Conservation (phyloP, 2,329 filamentous ascomycete genomes). For the Zopfia rhizophila region DNA sequence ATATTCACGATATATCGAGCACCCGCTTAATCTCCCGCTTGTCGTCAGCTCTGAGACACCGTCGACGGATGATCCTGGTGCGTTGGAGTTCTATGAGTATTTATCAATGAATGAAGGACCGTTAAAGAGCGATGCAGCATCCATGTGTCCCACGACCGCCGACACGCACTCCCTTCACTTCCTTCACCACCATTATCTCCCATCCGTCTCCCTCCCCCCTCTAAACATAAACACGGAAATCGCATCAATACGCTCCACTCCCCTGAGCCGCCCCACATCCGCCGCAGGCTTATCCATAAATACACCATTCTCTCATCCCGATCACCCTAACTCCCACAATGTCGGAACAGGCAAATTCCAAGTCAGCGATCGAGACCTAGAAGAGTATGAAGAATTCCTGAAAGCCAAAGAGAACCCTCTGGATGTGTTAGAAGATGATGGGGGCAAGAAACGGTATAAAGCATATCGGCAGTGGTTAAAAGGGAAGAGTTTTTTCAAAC, state of each 20-base stretch:
- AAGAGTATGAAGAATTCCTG: slow-evolving; percentile 80
- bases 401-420: slow-evolving; percentile 82
- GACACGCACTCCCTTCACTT: not conserved
- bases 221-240: slow-evolving; percentile 37
- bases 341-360: slow-evolving; percentile 50
- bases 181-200: not conserved
- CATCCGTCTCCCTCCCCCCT: slow-evolving; percentile 23
- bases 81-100: slow-evolving; percentile 81
- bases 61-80: slow-evolving; percentile 57
- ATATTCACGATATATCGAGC: slow-evolving; percentile 87
- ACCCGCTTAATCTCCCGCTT: slow-evolving; percentile 88
- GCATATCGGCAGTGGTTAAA: slow-evolving; percentile 94
- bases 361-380: slow-evolving; percentile 71
- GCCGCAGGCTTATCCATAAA: slow-evolving; percentile 27
- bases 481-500: slow-evolving; percentile 96
- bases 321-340: slow-evolving; percentile 25
- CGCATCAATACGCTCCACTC: slow-evolving; percentile 40
- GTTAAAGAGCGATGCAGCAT: not conserved
- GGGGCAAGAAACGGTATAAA: slow-evolving; percentile 93
- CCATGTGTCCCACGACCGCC: not conserved
- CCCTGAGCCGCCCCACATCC: slow-evolving; percentile 34
- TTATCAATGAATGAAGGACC: slow-evolving; percentile 63
- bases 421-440: slow-evolving; percentile 87
- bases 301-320: slow-evolving; percentile 48
- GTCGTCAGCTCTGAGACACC: slow-evolving; percentile 77